These are phyloP conservation scores for Schoenoplectus tabernaemontani DNA, from an alignment of 202 grass and related monocot species.

Conservation along the genomic window DNA sequence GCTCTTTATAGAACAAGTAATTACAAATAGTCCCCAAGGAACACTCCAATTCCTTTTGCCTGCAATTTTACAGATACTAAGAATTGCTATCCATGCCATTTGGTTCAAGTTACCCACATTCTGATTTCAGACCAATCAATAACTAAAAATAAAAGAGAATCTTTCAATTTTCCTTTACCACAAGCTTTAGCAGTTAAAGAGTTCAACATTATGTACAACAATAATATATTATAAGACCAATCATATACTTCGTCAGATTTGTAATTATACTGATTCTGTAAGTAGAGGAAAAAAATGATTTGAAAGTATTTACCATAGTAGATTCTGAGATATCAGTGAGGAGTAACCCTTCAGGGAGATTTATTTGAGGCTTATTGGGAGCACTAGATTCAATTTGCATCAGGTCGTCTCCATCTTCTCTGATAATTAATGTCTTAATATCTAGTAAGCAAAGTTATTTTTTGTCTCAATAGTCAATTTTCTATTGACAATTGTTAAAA, in stretches of 20 bases:
- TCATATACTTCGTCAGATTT: neutral
- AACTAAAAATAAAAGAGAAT: neutral
- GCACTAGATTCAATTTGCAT: constrained; percentile 4
- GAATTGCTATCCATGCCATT: neutral
- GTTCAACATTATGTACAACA: neutral
- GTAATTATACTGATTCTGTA: neutral
- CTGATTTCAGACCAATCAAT: neutral
- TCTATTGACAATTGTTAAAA: too few species aligned
- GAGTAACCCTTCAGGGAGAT: constrained; percentile 28
- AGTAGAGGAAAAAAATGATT: neutral
- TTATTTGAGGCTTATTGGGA: constrained; percentile 17
- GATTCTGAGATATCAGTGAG: constrained; percentile 49
- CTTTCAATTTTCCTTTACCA: neutral
- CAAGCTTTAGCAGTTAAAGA: neutral
- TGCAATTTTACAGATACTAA: neutral
- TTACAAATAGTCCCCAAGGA: neutral
- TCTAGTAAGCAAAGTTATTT: too few species aligned
- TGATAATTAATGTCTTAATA: too few species aligned
- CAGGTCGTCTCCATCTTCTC: neutral
- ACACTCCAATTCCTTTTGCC: constrained; percentile 5
- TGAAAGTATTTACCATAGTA: constrained; percentile 49
- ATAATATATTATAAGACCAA: neutral
- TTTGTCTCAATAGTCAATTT: too few species aligned
- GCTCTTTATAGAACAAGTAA: neutral
- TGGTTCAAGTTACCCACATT: neutral